phyloP scores from a whole-genome alignment of 1,284 basidiomycete species.

The Abortiporus biennis region DNA sequence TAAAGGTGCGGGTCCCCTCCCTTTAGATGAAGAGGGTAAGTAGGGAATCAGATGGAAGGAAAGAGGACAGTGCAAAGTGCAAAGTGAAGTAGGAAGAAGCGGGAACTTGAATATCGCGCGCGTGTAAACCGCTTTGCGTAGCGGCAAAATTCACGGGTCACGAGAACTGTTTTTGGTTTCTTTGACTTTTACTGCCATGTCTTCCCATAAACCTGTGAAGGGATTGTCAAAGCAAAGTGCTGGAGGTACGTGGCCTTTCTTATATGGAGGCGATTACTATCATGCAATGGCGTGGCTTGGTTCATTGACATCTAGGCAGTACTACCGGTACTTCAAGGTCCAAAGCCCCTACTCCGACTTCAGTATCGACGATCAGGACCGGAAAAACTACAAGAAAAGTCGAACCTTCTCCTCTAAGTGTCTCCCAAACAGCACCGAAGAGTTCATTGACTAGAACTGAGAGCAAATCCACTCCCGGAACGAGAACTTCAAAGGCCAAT shows the following conservation, averaged over 20 bases:
- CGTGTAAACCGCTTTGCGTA: neutral
- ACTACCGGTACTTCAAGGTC: neutral
- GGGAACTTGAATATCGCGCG: neutral
- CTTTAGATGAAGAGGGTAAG: too few relatives aligned
- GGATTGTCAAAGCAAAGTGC: neutral
- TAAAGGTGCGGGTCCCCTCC: too few relatives aligned
- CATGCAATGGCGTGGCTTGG: too few relatives aligned
- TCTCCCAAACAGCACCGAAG: too few relatives aligned
- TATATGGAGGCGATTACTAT: neutral
- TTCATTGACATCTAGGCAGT: too few relatives aligned
- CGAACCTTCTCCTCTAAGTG: too few relatives aligned
- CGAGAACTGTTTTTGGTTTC: neutral
- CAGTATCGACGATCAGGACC: neutral
- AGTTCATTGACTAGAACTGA: too few relatives aligned
- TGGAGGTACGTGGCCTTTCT: neutral
- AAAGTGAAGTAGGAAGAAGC: conserved; percentile 7
- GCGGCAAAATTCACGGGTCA: neutral
- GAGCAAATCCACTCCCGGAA: too few relatives aligned
- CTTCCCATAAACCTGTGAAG: neutral
- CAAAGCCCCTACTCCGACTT: neutral
- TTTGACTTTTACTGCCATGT: too few relatives aligned
- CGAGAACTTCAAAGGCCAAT: neutral
- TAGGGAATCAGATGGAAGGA: conserved; percentile 6
- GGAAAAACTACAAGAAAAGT: neutral
- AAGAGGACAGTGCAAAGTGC: conserved; percentile 6